Base-by-base conservation (phyloP, 495 filamentous ascomycete genomes). In the Penicillium odoratum region DNA sequence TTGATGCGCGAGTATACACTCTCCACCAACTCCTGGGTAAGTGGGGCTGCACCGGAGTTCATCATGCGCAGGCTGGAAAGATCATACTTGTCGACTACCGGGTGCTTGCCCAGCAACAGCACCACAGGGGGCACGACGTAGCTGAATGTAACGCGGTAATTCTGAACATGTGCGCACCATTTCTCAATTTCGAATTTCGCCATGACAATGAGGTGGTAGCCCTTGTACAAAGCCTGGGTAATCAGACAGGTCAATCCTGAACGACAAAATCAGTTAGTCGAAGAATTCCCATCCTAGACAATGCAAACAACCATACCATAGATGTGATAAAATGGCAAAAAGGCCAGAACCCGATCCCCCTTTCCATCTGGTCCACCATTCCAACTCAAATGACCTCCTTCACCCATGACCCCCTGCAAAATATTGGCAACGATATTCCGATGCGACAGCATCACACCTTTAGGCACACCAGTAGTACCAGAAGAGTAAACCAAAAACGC, bases 251-350 rank as follows among this genome's bases (percentile, higher is more conserved):
- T 88, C 72, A 69, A 64, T 70, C 89, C 90, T 97, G 91, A 38
- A 36, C 13, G 4, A 87, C 82, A n/a, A 90, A 65, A 58, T 93
- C 81, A 30, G 83, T 86, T 29, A 92, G 61, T 30, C 88, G 9
- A 36, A 36, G 33, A 21, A 65, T 44, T 69, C 79, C 58, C 87
- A 86, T 5, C 16, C 16, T 26, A 16, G 11, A 10, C 16, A 45
- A 25, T 18, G 7, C 29, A 33, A 16, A 5, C 4, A 26, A 28
- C 46, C 76, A 34, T 68, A 82, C 89, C 90, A 64, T 97, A 98
- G 58, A 97, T 94, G 71, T 98, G 93, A 74, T 92, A 97, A 68
- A 98, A 97, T 0, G 94, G 94, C 42, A 97, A 74, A 56, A 97
- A 88, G 2, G 88, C 91, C 42, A 97, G 64, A 18, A 94, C 69